phyloP scores from a whole-genome alignment of 164 flowering plant genomes.

The Vitis riparia region DNA sequence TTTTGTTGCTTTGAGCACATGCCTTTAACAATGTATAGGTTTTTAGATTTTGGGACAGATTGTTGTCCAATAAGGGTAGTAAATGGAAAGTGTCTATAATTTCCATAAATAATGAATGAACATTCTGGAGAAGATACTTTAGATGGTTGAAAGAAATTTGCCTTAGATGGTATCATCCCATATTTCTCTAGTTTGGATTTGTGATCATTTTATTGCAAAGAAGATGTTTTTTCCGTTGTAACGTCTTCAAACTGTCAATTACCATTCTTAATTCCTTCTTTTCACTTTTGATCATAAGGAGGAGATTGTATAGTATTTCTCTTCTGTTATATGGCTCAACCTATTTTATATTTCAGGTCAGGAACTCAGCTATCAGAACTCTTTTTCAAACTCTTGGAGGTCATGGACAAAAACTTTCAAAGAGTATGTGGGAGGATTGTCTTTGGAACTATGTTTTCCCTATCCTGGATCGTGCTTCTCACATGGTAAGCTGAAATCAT shows the following conservation, averaged over 20 bases:
- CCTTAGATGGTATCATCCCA: not conserved
- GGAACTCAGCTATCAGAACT: conserved; percentile 91
- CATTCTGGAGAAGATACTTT: not conserved
- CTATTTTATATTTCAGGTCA: conserved; percentile 53
- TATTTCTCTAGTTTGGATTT: not conserved
- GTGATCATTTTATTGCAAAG: not conserved
- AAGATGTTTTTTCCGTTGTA: not conserved
- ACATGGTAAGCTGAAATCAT: conserved; percentile 59
- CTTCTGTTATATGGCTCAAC: conserved; percentile 2
- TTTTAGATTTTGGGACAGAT: not conserved
- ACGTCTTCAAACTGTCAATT: not conserved
- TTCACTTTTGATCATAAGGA: not conserved
- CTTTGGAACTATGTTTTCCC: conserved; percentile 96
- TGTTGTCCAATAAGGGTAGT: not conserved
- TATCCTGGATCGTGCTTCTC: conserved; percentile 71
- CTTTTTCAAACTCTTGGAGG: conserved; percentile 94
- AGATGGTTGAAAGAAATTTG: too few species aligned
- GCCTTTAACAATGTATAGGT: not conserved
- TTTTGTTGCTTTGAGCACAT: not conserved
- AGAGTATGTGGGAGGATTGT: conserved; percentile 95
- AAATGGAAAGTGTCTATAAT: not conserved
- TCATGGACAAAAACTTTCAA: conserved; percentile 94
- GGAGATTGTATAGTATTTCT: not conserved
- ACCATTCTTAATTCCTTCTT: not conserved
- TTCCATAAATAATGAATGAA: not conserved